Evolutionary conservation across 139 green algal genomes (phyloP).

Genomic region (Mychonastes homosphaera): DNA sequence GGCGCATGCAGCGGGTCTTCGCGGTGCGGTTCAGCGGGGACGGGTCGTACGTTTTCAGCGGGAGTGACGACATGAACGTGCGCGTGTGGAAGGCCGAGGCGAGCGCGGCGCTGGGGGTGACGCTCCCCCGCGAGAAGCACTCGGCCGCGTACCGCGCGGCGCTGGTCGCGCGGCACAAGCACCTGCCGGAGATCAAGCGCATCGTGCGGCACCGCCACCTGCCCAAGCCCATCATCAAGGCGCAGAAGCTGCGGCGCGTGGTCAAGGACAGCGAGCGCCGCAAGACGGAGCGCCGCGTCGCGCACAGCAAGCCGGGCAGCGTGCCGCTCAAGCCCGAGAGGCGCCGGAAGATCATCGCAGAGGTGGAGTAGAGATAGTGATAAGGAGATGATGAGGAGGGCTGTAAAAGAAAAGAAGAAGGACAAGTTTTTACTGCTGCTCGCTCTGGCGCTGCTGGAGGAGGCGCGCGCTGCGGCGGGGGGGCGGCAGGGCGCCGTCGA

Average conservation of each 20-base stretch:
- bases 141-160: constrained; percentile 74
- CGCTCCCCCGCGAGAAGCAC: constrained; percentile 77
- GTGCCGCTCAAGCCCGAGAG: constrained; percentile 71
- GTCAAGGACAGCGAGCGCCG: constrained; percentile 61
- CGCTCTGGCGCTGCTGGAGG: too few species aligned
- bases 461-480: too few species aligned
- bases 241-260: constrained; percentile 47
- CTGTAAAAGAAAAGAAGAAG: too few species aligned
- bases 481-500: too few species aligned
- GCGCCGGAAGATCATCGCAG: constrained; percentile 80
- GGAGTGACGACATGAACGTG: constrained; percentile 83
- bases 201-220: constrained; percentile 82
- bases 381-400: too few species aligned
- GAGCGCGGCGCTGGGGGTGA: constrained; percentile 72
- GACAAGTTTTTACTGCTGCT: too few species aligned
- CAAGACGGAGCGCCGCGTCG: constrained; percentile 61
- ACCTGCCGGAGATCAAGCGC: constrained; percentile 85
- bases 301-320: constrained; percentile 65
- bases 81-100: constrained; percentile 85
- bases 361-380: too few species aligned
- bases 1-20: constrained; percentile 95
- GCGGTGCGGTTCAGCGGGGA: constrained; percentile 78
- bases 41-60: constrained; percentile 86
- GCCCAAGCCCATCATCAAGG: constrained; percentile 81
- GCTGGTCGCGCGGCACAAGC: constrained; percentile 84